Percentiles rank a stretch among this genome's conserved stretches.
Conservation (phyloP, 495 filamentous ascomycete genomes). For the Hapsidospora chrysogenum region DNA sequence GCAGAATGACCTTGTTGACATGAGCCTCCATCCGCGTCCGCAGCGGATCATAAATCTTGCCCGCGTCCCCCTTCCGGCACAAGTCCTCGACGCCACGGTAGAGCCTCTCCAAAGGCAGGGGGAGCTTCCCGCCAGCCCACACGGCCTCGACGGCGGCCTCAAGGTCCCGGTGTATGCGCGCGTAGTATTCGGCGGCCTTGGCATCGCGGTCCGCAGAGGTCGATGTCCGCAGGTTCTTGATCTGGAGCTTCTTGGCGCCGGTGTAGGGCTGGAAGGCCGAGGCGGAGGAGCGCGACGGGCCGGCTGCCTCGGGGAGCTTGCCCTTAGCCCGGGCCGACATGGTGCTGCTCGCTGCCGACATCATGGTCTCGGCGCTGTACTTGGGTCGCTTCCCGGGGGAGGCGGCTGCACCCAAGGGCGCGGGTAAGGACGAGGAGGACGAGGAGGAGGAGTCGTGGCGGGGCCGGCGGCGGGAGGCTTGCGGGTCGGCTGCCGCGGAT, state of each 20-base stretch:
- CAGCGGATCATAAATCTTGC: conserved; percentile 44
- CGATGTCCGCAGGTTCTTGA: conserved; percentile 66
- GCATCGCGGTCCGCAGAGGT: conserved; percentile 28
- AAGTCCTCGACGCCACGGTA: conserved; percentile 84
- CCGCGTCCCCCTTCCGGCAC: conserved; percentile 57
- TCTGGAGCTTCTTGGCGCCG: conserved; percentile 64
- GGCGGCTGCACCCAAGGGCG: neutral
- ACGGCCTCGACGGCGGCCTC: conserved; percentile 55
- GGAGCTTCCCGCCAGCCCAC: conserved; percentile 43
- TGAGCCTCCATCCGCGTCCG: conserved; percentile 44
- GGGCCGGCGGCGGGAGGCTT: conserved; percentile 1
- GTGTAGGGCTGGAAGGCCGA: conserved; percentile 33
- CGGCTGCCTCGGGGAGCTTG: conserved; percentile 22
- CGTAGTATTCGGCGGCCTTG: conserved; percentile 43
- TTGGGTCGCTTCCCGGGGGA: neutral
- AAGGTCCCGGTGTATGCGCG: conserved; percentile 51
- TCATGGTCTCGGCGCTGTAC: neutral
- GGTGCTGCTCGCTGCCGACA: conserved; percentile 1
- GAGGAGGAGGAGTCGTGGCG: conserved; percentile 1
- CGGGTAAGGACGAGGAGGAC: neutral
- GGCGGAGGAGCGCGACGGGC: conserved; percentile 14
- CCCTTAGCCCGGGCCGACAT: conserved; percentile 16
- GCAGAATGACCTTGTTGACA: conserved; percentile 37
- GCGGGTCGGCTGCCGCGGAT: neutral
- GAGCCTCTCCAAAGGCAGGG: conserved; percentile 63